Evolutionary conservation across 108 stramenopile genomes (phyloP).

Genomic region (Nannochloropsis gaditana): DNA sequence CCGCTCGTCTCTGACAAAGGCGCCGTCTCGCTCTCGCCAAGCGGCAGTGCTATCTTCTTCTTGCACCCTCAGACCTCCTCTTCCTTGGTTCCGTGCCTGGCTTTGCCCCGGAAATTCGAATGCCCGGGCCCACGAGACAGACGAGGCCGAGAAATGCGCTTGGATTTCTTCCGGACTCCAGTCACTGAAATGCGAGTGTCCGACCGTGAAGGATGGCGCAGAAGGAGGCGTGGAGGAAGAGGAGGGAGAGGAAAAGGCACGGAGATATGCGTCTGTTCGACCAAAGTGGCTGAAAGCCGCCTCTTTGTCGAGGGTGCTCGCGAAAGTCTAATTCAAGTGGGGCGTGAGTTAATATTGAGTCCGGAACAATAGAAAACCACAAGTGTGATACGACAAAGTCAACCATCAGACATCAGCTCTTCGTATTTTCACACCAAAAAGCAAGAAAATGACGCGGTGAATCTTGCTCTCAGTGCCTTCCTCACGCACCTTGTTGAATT

Average conservation of each 20-base stretch:
- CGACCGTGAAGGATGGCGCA: background rate
- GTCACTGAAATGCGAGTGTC: background rate
- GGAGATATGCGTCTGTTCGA: background rate
- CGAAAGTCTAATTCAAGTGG: background rate
- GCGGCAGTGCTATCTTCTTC: background rate
- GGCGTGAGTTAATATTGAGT: background rate
- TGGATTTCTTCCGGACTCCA: constrained; percentile 9
- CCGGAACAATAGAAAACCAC: background rate
- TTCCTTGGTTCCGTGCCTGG: background rate
- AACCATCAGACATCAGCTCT: background rate
- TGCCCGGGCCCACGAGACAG: background rate
- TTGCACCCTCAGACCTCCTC: background rate
- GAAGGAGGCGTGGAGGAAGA: background rate
- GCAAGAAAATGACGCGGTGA: background rate
- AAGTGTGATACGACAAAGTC: background rate
- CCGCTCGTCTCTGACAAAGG: too few relatives aligned
- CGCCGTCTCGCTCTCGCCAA: background rate
- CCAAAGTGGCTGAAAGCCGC: background rate
- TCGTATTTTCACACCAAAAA: too few relatives aligned
- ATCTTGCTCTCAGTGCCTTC: constrained; percentile 6
- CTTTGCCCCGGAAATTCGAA: background rate
- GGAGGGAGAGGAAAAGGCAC: background rate
- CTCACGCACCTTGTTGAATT: constrained; percentile 14
- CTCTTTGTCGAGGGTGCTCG: background rate
- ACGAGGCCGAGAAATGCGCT: background rate